These are phyloP conservation scores for Suhomyces kilbournensis DNA, from an alignment of 805 yeast species.

Conservation along the genomic window DNA sequence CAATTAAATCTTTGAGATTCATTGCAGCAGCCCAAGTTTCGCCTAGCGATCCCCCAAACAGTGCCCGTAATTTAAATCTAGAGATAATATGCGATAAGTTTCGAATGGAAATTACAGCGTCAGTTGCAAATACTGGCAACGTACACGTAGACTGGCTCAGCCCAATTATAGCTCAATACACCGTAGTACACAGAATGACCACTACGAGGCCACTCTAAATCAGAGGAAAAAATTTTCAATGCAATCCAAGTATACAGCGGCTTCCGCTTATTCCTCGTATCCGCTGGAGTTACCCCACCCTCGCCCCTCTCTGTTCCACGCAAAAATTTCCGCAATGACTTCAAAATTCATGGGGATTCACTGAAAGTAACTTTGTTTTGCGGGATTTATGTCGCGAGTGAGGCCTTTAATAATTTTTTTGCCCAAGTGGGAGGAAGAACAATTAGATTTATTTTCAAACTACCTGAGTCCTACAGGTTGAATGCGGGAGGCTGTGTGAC, in stretches of 20 bases:
- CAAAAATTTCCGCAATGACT: neutral
- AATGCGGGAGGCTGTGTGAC: neutral
- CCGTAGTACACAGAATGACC: neutral
- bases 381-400: neutral
- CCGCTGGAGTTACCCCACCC: neutral
- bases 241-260: neutral
- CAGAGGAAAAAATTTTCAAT: neutral
- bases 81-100: neutral
- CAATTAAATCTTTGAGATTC: neutral
- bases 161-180: neutral
- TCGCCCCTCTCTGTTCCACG: neutral
- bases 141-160: neutral
- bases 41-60: neutral
- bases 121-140: neutral
- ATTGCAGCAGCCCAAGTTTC: neutral
- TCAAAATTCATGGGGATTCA: slow-evolving; percentile 1
- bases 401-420: neutral
- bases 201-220: neutral
- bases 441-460: neutral
- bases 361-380: neutral
- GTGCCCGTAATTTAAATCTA: neutral
- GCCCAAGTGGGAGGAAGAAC: neutral
- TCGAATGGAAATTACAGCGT: neutral
- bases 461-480: neutral
- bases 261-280: neutral